These are phyloP conservation scores for Astragalus glycyphyllos DNA, from an alignment of 306 rosid species.

Conservation along the genomic window DNA sequence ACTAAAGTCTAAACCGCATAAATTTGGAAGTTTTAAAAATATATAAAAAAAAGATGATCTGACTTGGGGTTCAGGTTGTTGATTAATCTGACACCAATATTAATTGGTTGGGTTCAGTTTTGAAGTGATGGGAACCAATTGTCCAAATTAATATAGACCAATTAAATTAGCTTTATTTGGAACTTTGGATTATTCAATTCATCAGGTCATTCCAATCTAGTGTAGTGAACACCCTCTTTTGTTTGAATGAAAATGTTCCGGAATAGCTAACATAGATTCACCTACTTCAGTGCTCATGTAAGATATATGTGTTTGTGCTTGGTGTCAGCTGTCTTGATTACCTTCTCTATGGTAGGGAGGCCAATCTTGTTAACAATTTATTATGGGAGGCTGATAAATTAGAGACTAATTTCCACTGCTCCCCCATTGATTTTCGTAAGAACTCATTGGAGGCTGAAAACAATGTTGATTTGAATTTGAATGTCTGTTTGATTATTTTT, in stretches of 20 bases:
- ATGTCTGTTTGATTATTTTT: not conserved
- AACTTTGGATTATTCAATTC: too few relatives aligned
- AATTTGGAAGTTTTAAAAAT: too few relatives aligned
- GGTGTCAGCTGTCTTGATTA: constrained; percentile 10
- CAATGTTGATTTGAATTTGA: constrained; percentile 31
- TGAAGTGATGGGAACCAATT: too few relatives aligned
- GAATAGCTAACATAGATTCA: not conserved
- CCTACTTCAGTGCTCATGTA: constrained; percentile 8
- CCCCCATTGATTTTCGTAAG: constrained; percentile 24
- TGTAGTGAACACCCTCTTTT: too few relatives aligned
- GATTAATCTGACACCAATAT: too few relatives aligned
- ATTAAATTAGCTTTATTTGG: too few relatives aligned
- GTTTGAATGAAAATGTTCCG: constrained; percentile 1
- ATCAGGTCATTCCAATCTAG: too few relatives aligned
- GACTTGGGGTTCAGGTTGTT: too few relatives aligned
- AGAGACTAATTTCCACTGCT: constrained; percentile 16
- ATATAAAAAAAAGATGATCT: too few relatives aligned
- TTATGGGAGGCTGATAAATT: constrained; percentile 16
- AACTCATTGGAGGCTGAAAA: constrained; percentile 4
- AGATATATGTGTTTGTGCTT: constrained; percentile 8
- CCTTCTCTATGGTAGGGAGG: constrained; percentile 24
- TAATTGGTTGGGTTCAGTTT: too few relatives aligned
- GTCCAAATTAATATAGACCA: too few relatives aligned
- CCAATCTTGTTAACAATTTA: not conserved
- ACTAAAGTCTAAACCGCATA: too few relatives aligned